A percentile compares a stretch with the other conserved stretches of the same genome.
Evolutionary conservation across 495 filamentous ascomycete species (phyloP).

Genomic region (Penicillium salamii): DNA sequence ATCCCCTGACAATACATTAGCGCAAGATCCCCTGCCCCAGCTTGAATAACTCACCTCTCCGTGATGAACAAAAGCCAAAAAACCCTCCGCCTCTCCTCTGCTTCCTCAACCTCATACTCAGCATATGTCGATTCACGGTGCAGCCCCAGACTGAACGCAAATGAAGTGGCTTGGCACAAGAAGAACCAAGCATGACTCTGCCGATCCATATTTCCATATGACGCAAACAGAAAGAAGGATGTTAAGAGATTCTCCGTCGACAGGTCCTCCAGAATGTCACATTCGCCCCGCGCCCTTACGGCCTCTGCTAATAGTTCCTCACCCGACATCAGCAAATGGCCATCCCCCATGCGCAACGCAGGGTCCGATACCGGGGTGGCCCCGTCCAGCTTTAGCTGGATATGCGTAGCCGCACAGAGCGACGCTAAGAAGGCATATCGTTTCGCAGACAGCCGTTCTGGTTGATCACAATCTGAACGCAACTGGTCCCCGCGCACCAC

Average conservation of each 20-base stretch:
- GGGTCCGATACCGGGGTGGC: conserved; percentile 53
- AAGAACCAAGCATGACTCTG: conserved; percentile 60
- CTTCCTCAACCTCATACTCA: conserved; percentile 42
- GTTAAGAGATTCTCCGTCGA: conserved; percentile 67
- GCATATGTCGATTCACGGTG: conserved; percentile 55
- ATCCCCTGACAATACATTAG: too few species aligned
- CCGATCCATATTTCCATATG: conserved; percentile 63
- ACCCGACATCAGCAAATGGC: conserved; percentile 40
- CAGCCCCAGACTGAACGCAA: conserved; percentile 57
- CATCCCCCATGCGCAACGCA: conserved; percentile 47
- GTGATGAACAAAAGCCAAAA: conserved; percentile 67
- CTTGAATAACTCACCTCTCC: conserved; percentile 50
- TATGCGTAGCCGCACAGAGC: conserved; percentile 80
- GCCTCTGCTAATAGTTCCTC: conserved; percentile 69
- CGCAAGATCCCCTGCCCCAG: too few species aligned
- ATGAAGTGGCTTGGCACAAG: conserved; percentile 58
- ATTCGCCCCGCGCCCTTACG: conserved; percentile 68
- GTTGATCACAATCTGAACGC: conserved; percentile 61
- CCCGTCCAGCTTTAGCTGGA: conserved; percentile 64
- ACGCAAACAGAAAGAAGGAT: conserved; percentile 77
- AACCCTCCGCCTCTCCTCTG: conserved; percentile 51
- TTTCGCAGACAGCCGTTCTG: conserved; percentile 54
- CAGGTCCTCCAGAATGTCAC: conserved; percentile 63
- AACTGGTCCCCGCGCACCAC: conserved; percentile 69
- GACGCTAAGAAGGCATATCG: conserved; percentile 78